A percentile compares a stretch with the other conserved stretches of the same genome.
phyloP scores from a whole-genome alignment of 2,329 filamentous ascomycete genomes.

The Boeremia exigua region DNA sequence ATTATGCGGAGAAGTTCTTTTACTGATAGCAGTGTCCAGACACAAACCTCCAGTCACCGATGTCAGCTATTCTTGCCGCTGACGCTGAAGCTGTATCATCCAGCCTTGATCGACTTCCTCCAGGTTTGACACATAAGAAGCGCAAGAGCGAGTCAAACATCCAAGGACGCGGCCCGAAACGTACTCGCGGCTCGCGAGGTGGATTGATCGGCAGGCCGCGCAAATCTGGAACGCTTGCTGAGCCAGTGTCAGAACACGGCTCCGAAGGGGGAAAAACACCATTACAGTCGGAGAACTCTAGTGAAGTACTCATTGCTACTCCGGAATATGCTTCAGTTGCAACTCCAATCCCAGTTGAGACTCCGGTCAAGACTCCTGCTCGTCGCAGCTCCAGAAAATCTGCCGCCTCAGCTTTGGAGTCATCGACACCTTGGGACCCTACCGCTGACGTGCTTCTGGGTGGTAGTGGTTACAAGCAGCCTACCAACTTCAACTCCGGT shows the following conservation, averaged over 20 bases:
- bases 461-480: background rate
- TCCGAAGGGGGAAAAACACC: background rate
- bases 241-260: background rate
- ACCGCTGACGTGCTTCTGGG: background rate
- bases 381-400: constrained; percentile 24
- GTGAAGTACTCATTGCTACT: no score
- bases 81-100: constrained; percentile 27
- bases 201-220: constrained; percentile 24
- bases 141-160: constrained; percentile 24
- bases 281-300: background rate
- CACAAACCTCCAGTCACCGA: background rate
- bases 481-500: background rate
- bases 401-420: constrained; percentile 1
- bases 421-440: constrained; percentile 3
- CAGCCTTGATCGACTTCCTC: constrained; percentile 30
- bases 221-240: constrained; percentile 13
- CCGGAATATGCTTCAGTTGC: no score
- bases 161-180: constrained; percentile 17
- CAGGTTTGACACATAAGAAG: constrained; percentile 18
- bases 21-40: background rate
- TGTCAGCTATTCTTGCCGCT: constrained; percentile 22
- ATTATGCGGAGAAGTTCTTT: background rate
- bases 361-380: constrained; percentile 13
- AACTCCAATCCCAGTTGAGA: background rate
- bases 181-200: constrained; percentile 18